Percentiles rank a stretch among this genome's conserved stretches.
Evolutionary conservation across 2,329 filamentous ascomycete genomes (phyloP).

Genomic region (Alternaria dauci): DNA sequence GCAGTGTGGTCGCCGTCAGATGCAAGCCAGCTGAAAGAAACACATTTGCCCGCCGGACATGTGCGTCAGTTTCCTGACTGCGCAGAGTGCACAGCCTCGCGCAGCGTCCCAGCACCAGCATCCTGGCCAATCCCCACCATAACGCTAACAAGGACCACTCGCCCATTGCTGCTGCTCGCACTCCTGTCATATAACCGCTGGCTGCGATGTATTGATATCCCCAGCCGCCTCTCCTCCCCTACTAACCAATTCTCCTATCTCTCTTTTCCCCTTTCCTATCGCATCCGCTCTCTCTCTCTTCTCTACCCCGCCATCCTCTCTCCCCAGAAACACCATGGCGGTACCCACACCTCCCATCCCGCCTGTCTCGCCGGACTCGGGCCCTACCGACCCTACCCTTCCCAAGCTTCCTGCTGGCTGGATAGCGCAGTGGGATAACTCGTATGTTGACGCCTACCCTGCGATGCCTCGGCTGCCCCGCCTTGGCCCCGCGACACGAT

Average conservation of each 20-base stretch:
- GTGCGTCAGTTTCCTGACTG: slow-evolving; percentile 17
- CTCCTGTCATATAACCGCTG: slow-evolving; percentile 34
- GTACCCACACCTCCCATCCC: slow-evolving; percentile 48
- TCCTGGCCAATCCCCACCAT: slow-evolving; percentile 24
- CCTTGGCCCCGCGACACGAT: slow-evolving; percentile 28
- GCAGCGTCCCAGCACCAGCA: slow-evolving; percentile 13
- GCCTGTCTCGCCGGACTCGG: slow-evolving; percentile 50
- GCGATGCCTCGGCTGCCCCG: slow-evolving; percentile 19
- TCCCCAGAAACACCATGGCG: slow-evolving; percentile 35
- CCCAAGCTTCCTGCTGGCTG: slow-evolving; percentile 51
- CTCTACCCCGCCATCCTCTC: slow-evolving; percentile 14
- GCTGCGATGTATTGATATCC: slow-evolving; percentile 18
- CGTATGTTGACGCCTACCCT: slow-evolving; percentile 32
- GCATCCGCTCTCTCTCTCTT: neutral
- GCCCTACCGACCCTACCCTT: slow-evolving; percentile 50
- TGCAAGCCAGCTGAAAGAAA: slow-evolving; percentile 21
- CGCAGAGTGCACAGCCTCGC: slow-evolving; percentile 22
- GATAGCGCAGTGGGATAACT: slow-evolving; percentile 53
- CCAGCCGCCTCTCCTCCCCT: neutral
- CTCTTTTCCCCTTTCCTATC: neutral
- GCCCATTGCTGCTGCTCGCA: slow-evolving; percentile 27
- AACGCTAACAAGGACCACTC: slow-evolving; percentile 31
- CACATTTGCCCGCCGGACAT: slow-evolving; percentile 15
- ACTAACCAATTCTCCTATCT: neutral
- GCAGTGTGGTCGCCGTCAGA: neutral